These are phyloP conservation scores for Aspergillus calidoustus DNA, from an alignment of 2,329 filamentous ascomycete species.

Conservation along the genomic window DNA sequence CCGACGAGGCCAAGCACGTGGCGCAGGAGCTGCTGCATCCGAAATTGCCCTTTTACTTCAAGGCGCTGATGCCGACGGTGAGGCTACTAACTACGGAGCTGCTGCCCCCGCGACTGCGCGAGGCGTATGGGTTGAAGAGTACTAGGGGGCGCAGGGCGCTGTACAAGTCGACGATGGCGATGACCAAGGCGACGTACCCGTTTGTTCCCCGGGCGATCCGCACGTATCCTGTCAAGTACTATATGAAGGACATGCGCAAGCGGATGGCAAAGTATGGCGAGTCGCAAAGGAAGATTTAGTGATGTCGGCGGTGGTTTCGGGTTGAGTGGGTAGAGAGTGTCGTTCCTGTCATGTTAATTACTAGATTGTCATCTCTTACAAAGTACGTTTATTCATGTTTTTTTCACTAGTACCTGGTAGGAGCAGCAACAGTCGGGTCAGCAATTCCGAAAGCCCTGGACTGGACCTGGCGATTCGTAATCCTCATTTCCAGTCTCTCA, in stretches of 20 bases:
- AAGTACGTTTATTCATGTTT: not conserved
- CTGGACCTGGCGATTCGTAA: not conserved
- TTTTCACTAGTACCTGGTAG: too few species aligned
- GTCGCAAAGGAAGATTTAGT: slow-evolving; percentile 11
- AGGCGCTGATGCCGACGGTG: slow-evolving; percentile 31
- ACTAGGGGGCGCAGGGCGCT: slow-evolving; percentile 30
- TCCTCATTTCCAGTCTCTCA: not conserved
- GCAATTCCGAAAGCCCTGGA: not conserved
- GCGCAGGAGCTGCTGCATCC: slow-evolving; percentile 34
- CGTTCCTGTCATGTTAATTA: not conserved
- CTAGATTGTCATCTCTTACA: not conserved
- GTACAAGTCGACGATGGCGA: slow-evolving; percentile 38
- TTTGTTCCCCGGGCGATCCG: slow-evolving; percentile 36
- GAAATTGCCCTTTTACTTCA: slow-evolving; percentile 32
- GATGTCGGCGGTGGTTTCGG: not conserved
- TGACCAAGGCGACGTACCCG: slow-evolving; percentile 40
- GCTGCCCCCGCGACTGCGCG: slow-evolving; percentile 38
- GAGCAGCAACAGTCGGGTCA: too few species aligned
- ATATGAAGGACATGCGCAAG: slow-evolving; percentile 35
- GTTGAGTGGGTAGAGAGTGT: not conserved
- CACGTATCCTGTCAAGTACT: slow-evolving; percentile 37
- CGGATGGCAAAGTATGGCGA: slow-evolving; percentile 16
- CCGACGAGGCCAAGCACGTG: slow-evolving; percentile 33
- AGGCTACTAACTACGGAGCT: slow-evolving; percentile 40
- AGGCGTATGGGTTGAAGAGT: slow-evolving; percentile 40